These are phyloP conservation scores for Microstegium vimineum DNA, from an alignment of 176 grass and related monocot species.

Conservation along the genomic window DNA sequence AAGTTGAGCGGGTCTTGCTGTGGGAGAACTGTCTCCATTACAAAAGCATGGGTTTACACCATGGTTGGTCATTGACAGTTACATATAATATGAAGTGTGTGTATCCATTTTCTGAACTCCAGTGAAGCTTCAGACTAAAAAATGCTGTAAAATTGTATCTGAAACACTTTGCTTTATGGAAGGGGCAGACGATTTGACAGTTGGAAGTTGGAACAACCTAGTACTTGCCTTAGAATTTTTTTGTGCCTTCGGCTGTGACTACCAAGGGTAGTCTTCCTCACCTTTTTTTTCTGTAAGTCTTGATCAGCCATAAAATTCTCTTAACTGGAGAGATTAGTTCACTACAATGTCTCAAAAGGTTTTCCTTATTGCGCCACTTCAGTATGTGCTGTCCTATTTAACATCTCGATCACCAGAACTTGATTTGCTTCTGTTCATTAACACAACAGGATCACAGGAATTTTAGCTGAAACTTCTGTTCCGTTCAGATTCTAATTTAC, in stretches of 20 bases:
- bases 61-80: not conserved
- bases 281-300: not conserved
- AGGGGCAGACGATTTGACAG: not conserved
- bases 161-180: conserved; percentile 27
- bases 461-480: not conserved
- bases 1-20: conserved; percentile 15
- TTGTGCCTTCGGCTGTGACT: not conserved
- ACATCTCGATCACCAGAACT: conserved; percentile 23
- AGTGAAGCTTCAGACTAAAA: not conserved
- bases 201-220: conserved; percentile 9
- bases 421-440: not conserved
- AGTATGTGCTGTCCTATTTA: not conserved
- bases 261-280: not conserved
- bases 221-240: conserved; percentile 38
- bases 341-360: not conserved
- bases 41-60: conserved; percentile 26
- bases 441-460: not conserved
- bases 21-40: not conserved
- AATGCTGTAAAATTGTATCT: conserved; percentile 5
- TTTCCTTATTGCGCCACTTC: not conserved
- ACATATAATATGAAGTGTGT: not conserved
- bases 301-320: not conserved
- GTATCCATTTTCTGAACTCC: not conserved
- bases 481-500: not conserved
- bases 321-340: not conserved